These are phyloP conservation scores for Malus asiatica DNA, from an alignment of 306 rosid genomes.

Conservation along the genomic window DNA sequence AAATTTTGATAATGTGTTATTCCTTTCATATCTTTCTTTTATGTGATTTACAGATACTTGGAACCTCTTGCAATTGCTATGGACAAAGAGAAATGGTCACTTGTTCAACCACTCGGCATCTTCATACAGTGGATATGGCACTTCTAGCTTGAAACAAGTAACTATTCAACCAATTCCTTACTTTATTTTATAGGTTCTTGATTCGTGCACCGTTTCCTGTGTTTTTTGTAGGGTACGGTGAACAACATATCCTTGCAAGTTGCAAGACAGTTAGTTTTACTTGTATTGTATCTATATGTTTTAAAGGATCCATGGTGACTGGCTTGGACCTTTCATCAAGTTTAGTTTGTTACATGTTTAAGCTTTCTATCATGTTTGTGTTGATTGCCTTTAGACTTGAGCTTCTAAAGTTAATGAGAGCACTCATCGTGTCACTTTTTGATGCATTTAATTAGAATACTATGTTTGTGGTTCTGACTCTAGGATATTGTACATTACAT, in stretches of 20 bases:
- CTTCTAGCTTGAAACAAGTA: slow-evolving; percentile 91
- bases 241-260: neutral
- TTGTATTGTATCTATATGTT: neutral
- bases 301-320: neutral
- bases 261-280: neutral
- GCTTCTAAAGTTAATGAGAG: slow-evolving; percentile 10
- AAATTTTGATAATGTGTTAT: neutral
- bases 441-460: slow-evolving; percentile 7
- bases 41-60: slow-evolving; percentile 55
- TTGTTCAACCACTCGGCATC: slow-evolving; percentile 94
- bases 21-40: slow-evolving; percentile 15
- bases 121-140: slow-evolving; percentile 87
- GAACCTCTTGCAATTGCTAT: slow-evolving; percentile 95
- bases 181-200: neutral
- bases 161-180: slow-evolving; percentile 10
- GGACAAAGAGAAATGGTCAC: slow-evolving; percentile 93
- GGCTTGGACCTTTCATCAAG: neutral
- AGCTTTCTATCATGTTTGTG: slow-evolving; percentile 63
- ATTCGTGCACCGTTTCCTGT: neutral
- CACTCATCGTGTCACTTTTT: slow-evolving; percentile 1
- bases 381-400: slow-evolving; percentile 21
- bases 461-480: slow-evolving; percentile 25
- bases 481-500: slow-evolving; percentile 93
- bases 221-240: neutral
- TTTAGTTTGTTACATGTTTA: neutral